Percentiles rank a stretch among this genome's conserved stretches.
Evolutionary conservation across 2,329 filamentous ascomycete species (phyloP).

Genomic region (Coniochaeta ligniaria): DNA sequence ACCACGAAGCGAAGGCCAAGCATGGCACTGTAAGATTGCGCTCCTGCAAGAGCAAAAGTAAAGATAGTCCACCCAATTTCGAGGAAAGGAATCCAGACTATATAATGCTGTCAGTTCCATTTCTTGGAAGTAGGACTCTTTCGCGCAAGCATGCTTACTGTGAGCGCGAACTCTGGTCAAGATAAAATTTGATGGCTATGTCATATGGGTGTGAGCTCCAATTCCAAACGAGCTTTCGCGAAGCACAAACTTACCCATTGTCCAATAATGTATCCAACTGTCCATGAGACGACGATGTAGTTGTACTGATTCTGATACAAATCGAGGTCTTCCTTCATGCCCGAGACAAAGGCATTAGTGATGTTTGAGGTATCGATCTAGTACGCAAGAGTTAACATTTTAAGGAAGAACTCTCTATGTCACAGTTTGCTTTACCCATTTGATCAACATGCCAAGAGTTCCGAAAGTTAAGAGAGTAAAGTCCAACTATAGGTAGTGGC

Average conservation of each 20-base stretch:
- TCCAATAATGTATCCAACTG: background rate
- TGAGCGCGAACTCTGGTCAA: background rate
- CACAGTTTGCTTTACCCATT: background rate
- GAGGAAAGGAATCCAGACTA: background rate
- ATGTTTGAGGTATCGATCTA: background rate
- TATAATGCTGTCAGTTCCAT: background rate
- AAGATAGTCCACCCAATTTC: background rate
- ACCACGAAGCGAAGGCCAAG: background rate
- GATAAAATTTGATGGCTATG: background rate
- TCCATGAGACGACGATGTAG: background rate
- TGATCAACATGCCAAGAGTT: background rate
- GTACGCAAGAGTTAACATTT: background rate
- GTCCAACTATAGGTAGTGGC: background rate
- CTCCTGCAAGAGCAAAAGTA: background rate
- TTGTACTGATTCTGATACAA: background rate
- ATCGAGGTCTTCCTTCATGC: constrained; percentile 1
- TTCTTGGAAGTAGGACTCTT: background rate
- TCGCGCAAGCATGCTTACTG: background rate
- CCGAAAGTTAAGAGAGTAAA: background rate
- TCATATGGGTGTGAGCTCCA: background rate
- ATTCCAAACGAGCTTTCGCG: background rate
- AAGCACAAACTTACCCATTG: background rate
- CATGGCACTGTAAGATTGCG: background rate
- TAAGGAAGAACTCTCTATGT: background rate
- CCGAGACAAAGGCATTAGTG: background rate